A percentile compares a stretch with the other conserved stretches of the same genome.
phyloP scores from a whole-genome alignment of 345 rosid genomes.

The Melastoma malabathricum region DNA sequence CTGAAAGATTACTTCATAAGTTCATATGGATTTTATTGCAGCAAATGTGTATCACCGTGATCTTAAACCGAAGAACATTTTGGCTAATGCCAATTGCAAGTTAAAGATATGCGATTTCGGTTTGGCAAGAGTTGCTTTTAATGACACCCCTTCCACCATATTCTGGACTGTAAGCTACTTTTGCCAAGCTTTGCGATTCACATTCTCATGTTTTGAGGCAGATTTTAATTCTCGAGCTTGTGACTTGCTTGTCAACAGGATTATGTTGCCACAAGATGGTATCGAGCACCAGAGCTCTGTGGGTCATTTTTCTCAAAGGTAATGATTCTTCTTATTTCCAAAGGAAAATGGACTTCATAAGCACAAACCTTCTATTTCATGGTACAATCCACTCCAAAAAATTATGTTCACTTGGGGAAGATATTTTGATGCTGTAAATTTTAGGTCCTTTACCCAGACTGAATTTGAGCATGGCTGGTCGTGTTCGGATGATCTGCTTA shows the following conservation, averaged over 20 bases:
- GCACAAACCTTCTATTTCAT: too few relatives aligned
- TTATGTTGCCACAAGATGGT: slow-evolving; percentile 98
- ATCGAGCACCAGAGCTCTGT: slow-evolving; percentile 97
- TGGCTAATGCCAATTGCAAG: slow-evolving; percentile 97
- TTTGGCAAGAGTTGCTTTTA: slow-evolving; percentile 90
- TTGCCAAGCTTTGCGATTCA: not conserved
- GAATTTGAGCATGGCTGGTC: too few relatives aligned
- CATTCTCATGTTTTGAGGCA: not conserved
- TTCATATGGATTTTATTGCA: slow-evolving; percentile 23
- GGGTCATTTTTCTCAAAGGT: slow-evolving; percentile 98
- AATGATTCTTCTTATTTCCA: slow-evolving; percentile 6
- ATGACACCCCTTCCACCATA: slow-evolving; percentile 70
- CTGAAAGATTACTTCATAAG: not conserved
- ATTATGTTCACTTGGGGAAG: too few relatives aligned
- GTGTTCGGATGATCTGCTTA: too few relatives aligned
- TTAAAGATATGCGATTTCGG: slow-evolving; percentile 96
- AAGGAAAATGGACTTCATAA: too few relatives aligned
- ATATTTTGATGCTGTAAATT: too few relatives aligned
- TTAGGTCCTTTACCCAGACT: too few relatives aligned
- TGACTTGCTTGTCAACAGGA: slow-evolving; percentile 32
- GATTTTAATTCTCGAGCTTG: slow-evolving; percentile 2
- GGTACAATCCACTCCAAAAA: too few relatives aligned
- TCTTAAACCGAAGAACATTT: slow-evolving; percentile 85
- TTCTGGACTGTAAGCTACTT: slow-evolving; percentile 75
- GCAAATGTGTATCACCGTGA: slow-evolving; percentile 94